phyloP scores from a whole-genome alignment of 495 filamentous ascomycete species.

The Lichina pygmaea region DNA sequence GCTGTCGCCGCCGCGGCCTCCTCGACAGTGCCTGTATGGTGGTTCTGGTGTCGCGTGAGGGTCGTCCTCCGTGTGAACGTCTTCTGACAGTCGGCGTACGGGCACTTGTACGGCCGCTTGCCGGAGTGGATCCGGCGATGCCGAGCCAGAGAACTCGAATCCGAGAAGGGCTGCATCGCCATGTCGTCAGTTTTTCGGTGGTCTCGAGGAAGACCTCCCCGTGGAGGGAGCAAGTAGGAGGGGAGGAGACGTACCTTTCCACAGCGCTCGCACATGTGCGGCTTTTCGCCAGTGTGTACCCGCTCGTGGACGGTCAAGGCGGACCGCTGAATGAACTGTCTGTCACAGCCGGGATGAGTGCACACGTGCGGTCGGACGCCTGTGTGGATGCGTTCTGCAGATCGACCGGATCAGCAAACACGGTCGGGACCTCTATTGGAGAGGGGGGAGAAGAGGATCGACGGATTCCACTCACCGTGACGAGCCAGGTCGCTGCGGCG shows the following conservation, averaged over 20 bases:
- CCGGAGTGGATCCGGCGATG: conserved; percentile 91
- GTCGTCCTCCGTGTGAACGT: conserved; percentile 93
- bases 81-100: conserved; percentile 93
- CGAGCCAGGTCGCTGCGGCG: conserved; percentile 81
- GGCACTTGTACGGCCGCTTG: conserved; percentile 90
- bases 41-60: conserved; percentile 82
- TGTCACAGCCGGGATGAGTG: conserved; percentile 67
- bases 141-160: conserved; percentile 81
- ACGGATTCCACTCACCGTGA: conserved; percentile 39
- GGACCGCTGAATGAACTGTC: conserved; percentile 96
- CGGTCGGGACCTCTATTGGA: not conserved
- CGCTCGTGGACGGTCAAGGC: conserved; percentile 85
- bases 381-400: conserved; percentile 75
- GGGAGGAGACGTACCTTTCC: conserved; percentile 41
- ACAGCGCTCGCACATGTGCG: conserved; percentile 91
- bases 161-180: conserved; percentile 65
- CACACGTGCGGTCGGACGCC: conserved; percentile 82
- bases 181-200: conserved; percentile 4
- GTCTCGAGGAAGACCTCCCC: too few species aligned
- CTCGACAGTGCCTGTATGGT: conserved; percentile 85
- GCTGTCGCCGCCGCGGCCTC: conserved; percentile 78
- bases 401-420: conserved; percentile 9
- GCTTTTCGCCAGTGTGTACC: conserved; percentile 94
- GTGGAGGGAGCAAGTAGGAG: not conserved
- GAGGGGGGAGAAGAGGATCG: not conserved